Evolutionary conservation across 805 yeast species (phyloP).

Genomic region (Saccharomycopsis babjevae): DNA sequence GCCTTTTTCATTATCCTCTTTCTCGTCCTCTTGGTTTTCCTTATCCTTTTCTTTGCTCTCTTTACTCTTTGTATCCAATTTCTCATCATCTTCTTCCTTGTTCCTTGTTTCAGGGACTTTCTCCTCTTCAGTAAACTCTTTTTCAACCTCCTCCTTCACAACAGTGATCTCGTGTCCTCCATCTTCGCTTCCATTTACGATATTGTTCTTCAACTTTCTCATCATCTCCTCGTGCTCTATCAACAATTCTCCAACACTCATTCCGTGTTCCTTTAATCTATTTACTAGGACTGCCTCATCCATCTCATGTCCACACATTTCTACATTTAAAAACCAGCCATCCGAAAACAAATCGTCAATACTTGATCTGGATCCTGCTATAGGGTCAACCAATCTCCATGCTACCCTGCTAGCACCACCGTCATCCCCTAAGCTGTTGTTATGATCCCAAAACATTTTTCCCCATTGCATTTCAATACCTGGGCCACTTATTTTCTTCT

Average conservation of each 20-base stretch:
- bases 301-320: slow-evolving; percentile 47
- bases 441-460: slow-evolving; percentile 31
- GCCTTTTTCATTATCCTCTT: not conserved
- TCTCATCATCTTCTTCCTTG: not conserved
- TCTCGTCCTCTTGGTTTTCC: not conserved
- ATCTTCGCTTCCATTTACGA: not conserved
- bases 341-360: slow-evolving; percentile 46
- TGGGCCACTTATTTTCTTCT: slow-evolving; percentile 45
- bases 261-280: not conserved
- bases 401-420: slow-evolving; percentile 58
- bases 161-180: not conserved
- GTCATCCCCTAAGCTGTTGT: slow-evolving; percentile 25
- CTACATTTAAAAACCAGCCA: slow-evolving; percentile 52
- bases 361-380: slow-evolving; percentile 41
- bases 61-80: not conserved
- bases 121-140: not conserved
- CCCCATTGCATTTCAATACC: slow-evolving; percentile 68
- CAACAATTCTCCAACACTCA: not conserved
- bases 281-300: slow-evolving; percentile 18
- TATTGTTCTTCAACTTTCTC: not conserved
- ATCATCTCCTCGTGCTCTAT: not conserved
- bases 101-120: not conserved
- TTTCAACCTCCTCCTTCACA: not conserved
- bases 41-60: not conserved
- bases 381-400: slow-evolving; percentile 67